phyloP scores from a whole-genome alignment of 129 eudicot genomes.

The Centaurea solstitialis region DNA sequence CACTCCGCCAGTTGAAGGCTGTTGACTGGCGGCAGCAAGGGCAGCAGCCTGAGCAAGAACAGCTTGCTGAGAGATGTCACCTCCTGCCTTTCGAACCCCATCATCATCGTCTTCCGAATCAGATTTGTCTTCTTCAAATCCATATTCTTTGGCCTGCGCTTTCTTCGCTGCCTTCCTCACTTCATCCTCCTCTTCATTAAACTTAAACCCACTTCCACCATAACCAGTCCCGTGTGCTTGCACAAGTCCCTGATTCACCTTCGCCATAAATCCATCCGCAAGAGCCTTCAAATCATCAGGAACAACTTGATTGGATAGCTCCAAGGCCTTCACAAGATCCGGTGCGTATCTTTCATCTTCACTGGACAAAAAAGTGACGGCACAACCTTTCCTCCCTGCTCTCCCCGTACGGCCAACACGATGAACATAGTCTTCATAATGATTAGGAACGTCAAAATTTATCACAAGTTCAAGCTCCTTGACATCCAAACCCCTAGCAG shows the following conservation, averaged over 20 bases:
- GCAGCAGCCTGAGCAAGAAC: slow-evolving; percentile 45
- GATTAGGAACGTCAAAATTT: slow-evolving; percentile 77
- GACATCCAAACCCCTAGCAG: slow-evolving; percentile 83
- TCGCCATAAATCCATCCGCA: slow-evolving; percentile 75
- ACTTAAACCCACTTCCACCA: slow-evolving; percentile 81
- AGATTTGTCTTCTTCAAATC: slow-evolving; percentile 85
- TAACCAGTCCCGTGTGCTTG: slow-evolving; percentile 83
- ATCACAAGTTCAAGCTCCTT: slow-evolving; percentile 78
- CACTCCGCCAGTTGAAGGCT: slow-evolving; percentile 35
- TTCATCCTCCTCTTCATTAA: slow-evolving; percentile 83
- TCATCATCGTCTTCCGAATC: slow-evolving; percentile 92
- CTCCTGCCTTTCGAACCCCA: slow-evolving; percentile 65
- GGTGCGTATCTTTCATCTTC: slow-evolving; percentile 75
- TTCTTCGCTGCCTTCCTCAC: slow-evolving; percentile 81
- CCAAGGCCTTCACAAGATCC: slow-evolving; percentile 74
- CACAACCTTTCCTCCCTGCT: slow-evolving; percentile 75
- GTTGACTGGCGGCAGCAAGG: slow-evolving; percentile 44
- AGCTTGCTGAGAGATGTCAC: slow-evolving; percentile 52
- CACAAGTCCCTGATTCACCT: slow-evolving; percentile 78
- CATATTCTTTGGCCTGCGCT: slow-evolving; percentile 90
- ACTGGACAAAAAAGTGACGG: slow-evolving; percentile 60
- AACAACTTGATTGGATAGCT: slow-evolving; percentile 66
- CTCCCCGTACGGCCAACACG: slow-evolving; percentile 85
- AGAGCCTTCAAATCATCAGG: slow-evolving; percentile 74
- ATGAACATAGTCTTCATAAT: slow-evolving; percentile 81